Conservation (phyloP, 805 yeast genomes). For the Starmerella riodocensis region DNA sequence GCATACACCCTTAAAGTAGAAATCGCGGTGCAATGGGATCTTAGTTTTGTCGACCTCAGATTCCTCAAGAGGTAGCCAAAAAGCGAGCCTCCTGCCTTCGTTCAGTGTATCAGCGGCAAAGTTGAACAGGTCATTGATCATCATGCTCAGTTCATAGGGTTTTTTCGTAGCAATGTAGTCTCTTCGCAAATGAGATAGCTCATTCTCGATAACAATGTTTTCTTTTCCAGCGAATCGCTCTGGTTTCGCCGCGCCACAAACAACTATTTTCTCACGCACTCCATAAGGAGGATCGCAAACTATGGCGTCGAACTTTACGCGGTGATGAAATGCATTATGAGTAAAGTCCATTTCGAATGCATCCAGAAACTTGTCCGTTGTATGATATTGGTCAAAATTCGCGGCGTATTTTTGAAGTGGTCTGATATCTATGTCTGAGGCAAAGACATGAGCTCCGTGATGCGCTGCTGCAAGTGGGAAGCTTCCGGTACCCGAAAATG, state of each 20-base stretch:
- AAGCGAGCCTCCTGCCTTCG: slow-evolving; percentile 66
- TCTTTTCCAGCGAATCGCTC: slow-evolving; percentile 62
- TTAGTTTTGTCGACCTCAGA: slow-evolving; percentile 39
- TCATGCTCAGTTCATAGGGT: slow-evolving; percentile 65
- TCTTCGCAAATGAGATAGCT: slow-evolving; percentile 56
- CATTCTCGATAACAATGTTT: slow-evolving; percentile 56
- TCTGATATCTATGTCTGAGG: slow-evolving; percentile 85
- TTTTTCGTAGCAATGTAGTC: slow-evolving; percentile 90
- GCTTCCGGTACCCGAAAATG: slow-evolving; percentile 94
- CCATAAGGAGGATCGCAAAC: slow-evolving; percentile 98
- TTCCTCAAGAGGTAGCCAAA: slow-evolving; percentile 97
- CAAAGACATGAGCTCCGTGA: slow-evolving; percentile 67
- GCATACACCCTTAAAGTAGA: slow-evolving; percentile 58
- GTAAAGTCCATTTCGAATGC: slow-evolving; percentile 89
- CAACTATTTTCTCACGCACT: slow-evolving; percentile 87
- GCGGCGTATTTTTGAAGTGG: slow-evolving; percentile 55
- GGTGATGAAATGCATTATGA: slow-evolving; percentile 60
- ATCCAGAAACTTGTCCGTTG: slow-evolving; percentile 49
- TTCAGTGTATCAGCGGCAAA: slow-evolving; percentile 65
- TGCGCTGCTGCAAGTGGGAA: slow-evolving; percentile 78
- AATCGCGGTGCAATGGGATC: slow-evolving; percentile 64
- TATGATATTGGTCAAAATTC: slow-evolving; percentile 66
- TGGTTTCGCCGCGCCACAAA: slow-evolving; percentile 66
- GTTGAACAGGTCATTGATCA: slow-evolving; percentile 62
- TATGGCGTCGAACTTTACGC: slow-evolving; percentile 59